Base-by-base conservation (phyloP, 208 protist species). In the Crithidia mellificae region DNA sequence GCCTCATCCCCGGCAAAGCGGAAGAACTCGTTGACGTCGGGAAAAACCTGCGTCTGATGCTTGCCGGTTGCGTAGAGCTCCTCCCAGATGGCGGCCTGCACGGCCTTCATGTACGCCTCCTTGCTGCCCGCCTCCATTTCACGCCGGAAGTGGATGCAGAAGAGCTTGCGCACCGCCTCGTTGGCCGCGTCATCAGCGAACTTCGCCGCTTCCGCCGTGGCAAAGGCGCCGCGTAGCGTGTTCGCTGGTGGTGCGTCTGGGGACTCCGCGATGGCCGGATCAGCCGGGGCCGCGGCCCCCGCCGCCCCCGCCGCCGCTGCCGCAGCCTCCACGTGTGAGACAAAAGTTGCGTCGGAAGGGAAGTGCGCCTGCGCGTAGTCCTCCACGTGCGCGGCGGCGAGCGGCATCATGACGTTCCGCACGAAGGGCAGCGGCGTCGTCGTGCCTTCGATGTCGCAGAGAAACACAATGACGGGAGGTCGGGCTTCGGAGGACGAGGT, bases 341-440 rank as follows among this genome's bases (percentile, higher is more conserved):
- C 24, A 2, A 88, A 57, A 8, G 8, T 56, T 12, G 25, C 20
- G 47, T 85, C 61, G 4, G 8, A 17, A 6, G 86, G 86, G 44
- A 83, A 88, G 65, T 77, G 56, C 19, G 62, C 41, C 3, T 64
- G 17, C 30, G 95, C 43, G 67, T 82, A 93, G 24, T 34, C 32
- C 12, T 57, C 58, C 2, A 95, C 25, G 38, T 83, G 59, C 6
- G 30, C 46, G 14, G 56, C 29, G 6, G 78, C 62, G 22, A 82
- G 71, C 7, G 84, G 87, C 34, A 92, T 75, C 53, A 94, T 66
- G 11, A 87, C 80, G 12, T 75, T 43, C 54, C 65, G 53, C 46
- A 96, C 78, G 75, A 93, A 96, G 25, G 83, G 71, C 29, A 96
- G 80, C 25, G 91, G 79, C n/a, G 87, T 94, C 0, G 83, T 95